Base-by-base conservation (phyloP, 441 rosid species). In the Populus hybrid region DNA sequence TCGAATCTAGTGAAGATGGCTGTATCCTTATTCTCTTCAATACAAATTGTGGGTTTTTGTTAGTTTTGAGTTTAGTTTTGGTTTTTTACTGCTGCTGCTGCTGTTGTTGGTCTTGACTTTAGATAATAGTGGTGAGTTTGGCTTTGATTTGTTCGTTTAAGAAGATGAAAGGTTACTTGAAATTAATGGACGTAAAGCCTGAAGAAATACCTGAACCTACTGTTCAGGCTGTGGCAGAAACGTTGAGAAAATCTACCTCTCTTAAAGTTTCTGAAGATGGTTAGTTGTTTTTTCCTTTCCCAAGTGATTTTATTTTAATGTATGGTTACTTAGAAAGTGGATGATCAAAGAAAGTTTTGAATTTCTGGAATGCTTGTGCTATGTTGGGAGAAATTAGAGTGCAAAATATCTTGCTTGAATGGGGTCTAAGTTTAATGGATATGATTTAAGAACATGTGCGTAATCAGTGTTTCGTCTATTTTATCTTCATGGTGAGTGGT, bases 261-360 rank as follows among this genome's bases (percentile, higher is more conserved):
- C 91, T 95, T 69, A 92, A 88, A 84, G 77, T 95, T 72, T 93
- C 99, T 5, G 97, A 92, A 64, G 98, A 95, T 80, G 99, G 99
- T 93, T 28, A 80, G 90, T 79, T 69, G 26, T 24, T 33, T 40
- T 74, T 24, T 9, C 3, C 24, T 68, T 24, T 20, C 64, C 67
- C 21, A 23, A 67, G 12, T 26, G 16, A 5, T 42, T 14, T 64
- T 45, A 35, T 64, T 71, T 71, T 33, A 20, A 7, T 70, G 53
- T 31, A 74, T 69, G 9, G 68, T 12, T 68, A 9, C 11, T 18
- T 9, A 24, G 40, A n/a, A 50, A 20, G 33, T 26, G 68, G 33
- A 68, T 69, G 9, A 8, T 78, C 21, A 68, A 26, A 56, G 5
- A 72, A 16, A 68, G 35, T 23, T 4, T 12, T 68, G 35, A 68